Conservation (phyloP, 345 rosid species). For the Acer saccharum region DNA sequence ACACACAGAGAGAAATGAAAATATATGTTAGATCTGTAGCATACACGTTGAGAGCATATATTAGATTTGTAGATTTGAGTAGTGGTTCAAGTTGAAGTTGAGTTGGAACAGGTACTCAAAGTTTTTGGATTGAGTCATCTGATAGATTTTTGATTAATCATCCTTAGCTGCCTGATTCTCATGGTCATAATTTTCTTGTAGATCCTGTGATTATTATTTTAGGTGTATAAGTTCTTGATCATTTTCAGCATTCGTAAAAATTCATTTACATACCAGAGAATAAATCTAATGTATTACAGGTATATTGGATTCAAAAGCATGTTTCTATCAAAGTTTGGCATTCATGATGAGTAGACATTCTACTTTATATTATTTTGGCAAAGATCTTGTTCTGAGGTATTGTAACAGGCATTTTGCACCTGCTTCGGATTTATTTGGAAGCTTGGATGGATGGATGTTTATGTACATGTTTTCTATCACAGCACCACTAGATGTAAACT, state of each 20-base stretch:
- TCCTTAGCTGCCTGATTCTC: not conserved
- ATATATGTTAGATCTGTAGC: not conserved
- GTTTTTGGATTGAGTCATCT: not conserved
- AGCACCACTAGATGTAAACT: not conserved
- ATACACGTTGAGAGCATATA: not conserved
- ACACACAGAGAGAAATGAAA: not conserved
- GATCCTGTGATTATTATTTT: not conserved
- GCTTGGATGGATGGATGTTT: conserved; percentile 39
- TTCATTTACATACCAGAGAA: not conserved
- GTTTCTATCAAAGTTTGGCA: conserved; percentile 61
- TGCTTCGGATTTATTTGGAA: conserved; percentile 65
- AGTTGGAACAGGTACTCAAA: not conserved
- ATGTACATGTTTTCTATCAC: not conserved
- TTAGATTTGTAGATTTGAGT: not conserved
- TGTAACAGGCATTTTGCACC: conserved; percentile 57
- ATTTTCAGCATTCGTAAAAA: not conserved
- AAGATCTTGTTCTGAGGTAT: conserved; percentile 64
- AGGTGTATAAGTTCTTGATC: not conserved
- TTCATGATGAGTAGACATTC: conserved; percentile 59
- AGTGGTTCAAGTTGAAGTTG: not conserved
- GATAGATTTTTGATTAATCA: not conserved
- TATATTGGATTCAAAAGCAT: conserved; percentile 68
- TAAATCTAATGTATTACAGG: conserved; percentile 36
- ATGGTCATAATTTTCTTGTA: not conserved
- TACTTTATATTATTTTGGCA: conserved; percentile 67